phyloP scores from a whole-genome alignment of 2,329 filamentous ascomycete species.

The Reticulascus tulasneorum region DNA sequence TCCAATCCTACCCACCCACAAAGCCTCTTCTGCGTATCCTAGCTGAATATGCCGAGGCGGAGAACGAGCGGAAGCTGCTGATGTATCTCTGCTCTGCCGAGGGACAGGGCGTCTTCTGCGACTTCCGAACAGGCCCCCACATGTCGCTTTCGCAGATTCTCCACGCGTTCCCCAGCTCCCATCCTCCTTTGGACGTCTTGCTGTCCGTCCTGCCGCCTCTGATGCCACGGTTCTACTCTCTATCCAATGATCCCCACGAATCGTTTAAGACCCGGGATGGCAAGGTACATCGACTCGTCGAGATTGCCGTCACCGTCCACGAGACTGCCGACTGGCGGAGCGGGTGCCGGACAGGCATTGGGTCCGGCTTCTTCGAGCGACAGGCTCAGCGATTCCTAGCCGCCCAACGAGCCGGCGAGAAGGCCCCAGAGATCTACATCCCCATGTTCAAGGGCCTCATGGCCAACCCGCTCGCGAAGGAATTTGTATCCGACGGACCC shows the following conservation, averaged over 20 bases:
- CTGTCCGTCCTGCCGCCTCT: slow-evolving; percentile 78
- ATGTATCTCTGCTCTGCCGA: slow-evolving; percentile 82
- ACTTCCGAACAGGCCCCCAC: slow-evolving; percentile 85
- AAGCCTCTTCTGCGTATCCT: slow-evolving; percentile 82
- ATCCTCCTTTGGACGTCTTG: slow-evolving; percentile 79
- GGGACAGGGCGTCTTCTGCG: slow-evolving; percentile 89
- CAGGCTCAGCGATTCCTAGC: slow-evolving; percentile 70
- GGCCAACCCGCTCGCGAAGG: slow-evolving; percentile 88
- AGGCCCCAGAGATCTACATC: slow-evolving; percentile 62
- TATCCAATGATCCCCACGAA: slow-evolving; percentile 92
- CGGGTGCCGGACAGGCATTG: slow-evolving; percentile 74
- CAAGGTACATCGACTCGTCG: slow-evolving; percentile 74
- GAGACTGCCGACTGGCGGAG: slow-evolving; percentile 76
- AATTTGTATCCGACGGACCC: slow-evolving; percentile 89
- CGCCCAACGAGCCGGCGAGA: slow-evolving; percentile 58
- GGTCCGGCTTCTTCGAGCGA: slow-evolving; percentile 89
- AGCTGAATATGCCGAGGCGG: slow-evolving; percentile 76
- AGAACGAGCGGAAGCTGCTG: slow-evolving; percentile 84
- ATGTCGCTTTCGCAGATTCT: slow-evolving; percentile 83
- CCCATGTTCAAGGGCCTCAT: slow-evolving; percentile 99
- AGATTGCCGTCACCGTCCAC: slow-evolving; percentile 96
- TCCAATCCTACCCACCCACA: slow-evolving; percentile 87
- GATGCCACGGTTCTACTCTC: slow-evolving; percentile 97
- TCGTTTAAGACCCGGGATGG: slow-evolving; percentile 63
- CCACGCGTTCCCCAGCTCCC: slow-evolving; percentile 85